Percentiles rank a stretch among this genome's conserved stretches.
phyloP scores from a whole-genome alignment of 1,284 basidiomycete species.

The Lentinula novae-zelandiae region DNA sequence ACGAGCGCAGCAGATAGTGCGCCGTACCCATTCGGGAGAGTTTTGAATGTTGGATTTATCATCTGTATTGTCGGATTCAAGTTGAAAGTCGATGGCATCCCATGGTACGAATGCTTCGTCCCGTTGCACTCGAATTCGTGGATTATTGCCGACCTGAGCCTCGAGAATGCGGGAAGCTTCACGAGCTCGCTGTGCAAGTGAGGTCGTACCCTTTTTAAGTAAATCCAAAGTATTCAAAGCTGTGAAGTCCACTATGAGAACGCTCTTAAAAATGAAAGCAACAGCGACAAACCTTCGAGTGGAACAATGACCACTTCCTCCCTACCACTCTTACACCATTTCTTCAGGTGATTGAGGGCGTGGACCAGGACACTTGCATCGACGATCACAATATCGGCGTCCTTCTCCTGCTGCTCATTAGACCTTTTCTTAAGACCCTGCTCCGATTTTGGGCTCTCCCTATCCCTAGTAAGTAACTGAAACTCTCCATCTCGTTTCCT shows the following conservation, averaged over 20 bases:
- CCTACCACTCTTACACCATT: conserved; percentile 72
- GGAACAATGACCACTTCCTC: conserved; percentile 78
- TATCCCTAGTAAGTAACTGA: conserved; percentile 26
- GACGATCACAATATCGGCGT: conserved; percentile 74
- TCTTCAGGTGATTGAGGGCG: conserved; percentile 76
- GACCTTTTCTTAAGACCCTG: conserved; percentile 30
- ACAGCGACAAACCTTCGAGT: conserved; percentile 67
- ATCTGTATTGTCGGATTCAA: conserved; percentile 20
- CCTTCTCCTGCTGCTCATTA: conserved; percentile 41
- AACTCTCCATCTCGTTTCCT: conserved; percentile 29
- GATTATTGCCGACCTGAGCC: conserved; percentile 75
- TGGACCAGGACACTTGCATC: conserved; percentile 88
- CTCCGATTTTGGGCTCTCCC: conserved; percentile 15
- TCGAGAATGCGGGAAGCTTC: conserved; percentile 80
- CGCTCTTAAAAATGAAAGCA: conserved; percentile 6
- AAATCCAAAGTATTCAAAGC: conserved; percentile 91
- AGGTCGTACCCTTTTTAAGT: conserved; percentile 83
- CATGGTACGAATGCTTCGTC: conserved; percentile 78
- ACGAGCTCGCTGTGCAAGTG: conserved; percentile 77
- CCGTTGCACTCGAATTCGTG: conserved; percentile 71
- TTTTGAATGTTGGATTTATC: neutral
- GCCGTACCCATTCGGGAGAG: conserved; percentile 75
- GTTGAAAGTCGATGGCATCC: conserved; percentile 59
- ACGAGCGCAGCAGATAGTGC: conserved; percentile 73
- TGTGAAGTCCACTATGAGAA: conserved; percentile 24